A percentile compares a stretch with the other conserved stretches of the same genome.
Conservation (phyloP, 208 protist species). For the Zelonia costaricensis region DNA sequence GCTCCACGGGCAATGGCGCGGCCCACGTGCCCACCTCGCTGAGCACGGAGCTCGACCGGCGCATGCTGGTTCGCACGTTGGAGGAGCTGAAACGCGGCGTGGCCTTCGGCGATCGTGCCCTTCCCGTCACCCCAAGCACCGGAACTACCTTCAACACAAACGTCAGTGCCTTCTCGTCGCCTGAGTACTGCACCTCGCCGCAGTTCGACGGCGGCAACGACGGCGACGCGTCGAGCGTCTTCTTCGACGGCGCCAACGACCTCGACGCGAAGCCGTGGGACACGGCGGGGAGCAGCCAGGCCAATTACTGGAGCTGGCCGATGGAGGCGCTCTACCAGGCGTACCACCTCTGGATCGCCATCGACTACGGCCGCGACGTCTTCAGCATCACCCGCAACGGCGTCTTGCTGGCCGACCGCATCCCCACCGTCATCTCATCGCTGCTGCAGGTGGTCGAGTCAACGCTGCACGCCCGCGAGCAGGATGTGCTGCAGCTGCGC, state of each 20-base stretch:
- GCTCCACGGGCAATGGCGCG: conserved; percentile 1
- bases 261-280: conserved; percentile 73
- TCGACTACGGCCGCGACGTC: conserved; percentile 72
- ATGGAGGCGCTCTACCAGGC: conserved; percentile 82
- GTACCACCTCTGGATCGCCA: conserved; percentile 75
- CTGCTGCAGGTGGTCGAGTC: conserved; percentile 67
- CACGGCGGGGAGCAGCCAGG: conserved; percentile 32
- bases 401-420: conserved; percentile 66
- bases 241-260: conserved; percentile 42
- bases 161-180: conserved; percentile 22
- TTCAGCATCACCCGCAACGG: conserved; percentile 81
- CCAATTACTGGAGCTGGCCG: conserved; percentile 77
- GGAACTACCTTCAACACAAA: conserved; percentile 33
- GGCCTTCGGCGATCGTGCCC: conserved; percentile 22
- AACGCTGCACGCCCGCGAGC: conserved; percentile 60
- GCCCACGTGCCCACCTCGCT: conserved; percentile 9
- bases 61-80: conserved; percentile 50
- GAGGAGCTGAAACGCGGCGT: conserved; percentile 54
- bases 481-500: conserved; percentile 41
- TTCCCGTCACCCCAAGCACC: conserved; percentile 42
- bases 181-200: conserved; percentile 14
- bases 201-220: conserved; percentile 20
- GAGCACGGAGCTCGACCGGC: conserved; percentile 25
- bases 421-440: conserved; percentile 60
- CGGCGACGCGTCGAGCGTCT: conserved; percentile 19